Base-by-base conservation (phyloP, 225 moss, liverwort and hornwort species). In the Bryum argenteum region DNA sequence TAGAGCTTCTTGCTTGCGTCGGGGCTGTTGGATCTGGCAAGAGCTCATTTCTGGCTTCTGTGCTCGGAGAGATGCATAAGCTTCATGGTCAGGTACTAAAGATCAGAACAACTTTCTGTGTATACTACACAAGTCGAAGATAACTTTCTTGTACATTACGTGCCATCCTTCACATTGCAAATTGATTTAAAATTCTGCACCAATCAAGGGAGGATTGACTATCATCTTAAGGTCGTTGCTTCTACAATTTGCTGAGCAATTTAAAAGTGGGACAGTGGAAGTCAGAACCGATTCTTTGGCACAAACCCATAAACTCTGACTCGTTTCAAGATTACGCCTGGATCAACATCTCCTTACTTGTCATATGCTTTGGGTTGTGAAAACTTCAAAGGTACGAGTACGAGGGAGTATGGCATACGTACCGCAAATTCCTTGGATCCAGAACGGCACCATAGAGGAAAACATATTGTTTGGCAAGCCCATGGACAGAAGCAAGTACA, bases 1-100 rank as follows among this genome's bases (percentile, higher is more conserved):
- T 26, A 28, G 57, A 58, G 57, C 57, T 58, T 15, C 26, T 58
- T 28, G 57, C 57, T 58, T 58, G 57, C 28, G 57, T 58, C 5
- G 57, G 57, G 15, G 57, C 57, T 28, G 57, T 58, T 58, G 57
- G 57, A 24, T 58, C 57, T 13, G 57, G 57, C 26, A 58, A 58
- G 28, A 58, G 57, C 57, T 58, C 57, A 26, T 57, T 57, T 28
- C 28, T 57, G 57, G 57, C 57, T 28, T 57, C 24, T 26, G 23
- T 57, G 26, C 57, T 57, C 15, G 57, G 57, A 8, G 24, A 57
- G 57, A 57, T 57, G 57, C 57, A 57, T 26, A 57, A 57, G 57
- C 57, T 57, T 57, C 57, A 28, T 15, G 57, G 57, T 24, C 57
- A 28, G 57, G 57, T 57, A 57, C 26, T 23, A 3, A 57, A 9